Percentiles rank a stretch among this genome's conserved stretches.
These are phyloP conservation scores for Rhizophora mangle DNA, from an alignment of 345 rosid genomes.

Conservation along the genomic window DNA sequence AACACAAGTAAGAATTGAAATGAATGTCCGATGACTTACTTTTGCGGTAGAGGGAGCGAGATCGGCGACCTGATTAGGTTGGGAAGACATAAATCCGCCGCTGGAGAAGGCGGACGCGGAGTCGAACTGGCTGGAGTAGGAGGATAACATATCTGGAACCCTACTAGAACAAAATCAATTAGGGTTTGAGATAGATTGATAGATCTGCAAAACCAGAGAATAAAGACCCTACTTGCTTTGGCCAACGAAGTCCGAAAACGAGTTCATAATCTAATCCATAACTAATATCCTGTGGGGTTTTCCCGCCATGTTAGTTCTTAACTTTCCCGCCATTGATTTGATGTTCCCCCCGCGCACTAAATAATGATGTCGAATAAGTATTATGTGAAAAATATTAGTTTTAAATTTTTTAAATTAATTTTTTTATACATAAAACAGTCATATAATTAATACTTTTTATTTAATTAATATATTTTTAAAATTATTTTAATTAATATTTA, in stretches of 20 bases:
- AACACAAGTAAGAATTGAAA: neutral
- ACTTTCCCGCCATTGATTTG: conserved; percentile 25
- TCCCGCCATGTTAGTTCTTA: conserved; percentile 31
- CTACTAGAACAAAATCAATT: conserved; percentile 5
- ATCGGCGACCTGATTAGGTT: conserved; percentile 53
- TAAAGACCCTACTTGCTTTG: no score
- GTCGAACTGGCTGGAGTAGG: conserved; percentile 72
- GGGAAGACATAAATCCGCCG: conserved; percentile 71
- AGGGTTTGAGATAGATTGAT: neutral
- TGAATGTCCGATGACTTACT: conserved; percentile 26
- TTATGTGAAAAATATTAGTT: no score
- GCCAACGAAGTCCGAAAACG: no score
- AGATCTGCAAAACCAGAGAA: no score
- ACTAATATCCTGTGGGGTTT: neutral
- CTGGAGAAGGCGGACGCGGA: conserved; percentile 42
- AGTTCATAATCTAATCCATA: neutral
- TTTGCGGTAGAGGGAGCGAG: conserved; percentile 49
- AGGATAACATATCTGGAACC: conserved; percentile 52
- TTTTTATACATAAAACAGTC: no score
- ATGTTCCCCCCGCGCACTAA: no score
- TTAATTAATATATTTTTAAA: no score
- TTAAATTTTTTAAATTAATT: no score
- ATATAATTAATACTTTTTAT: no score
- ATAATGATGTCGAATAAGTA: no score
- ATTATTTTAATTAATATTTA: no score